Conservation (phyloP, 768 basidiomycete genomes). For the Tricholoma furcatifolium region DNA sequence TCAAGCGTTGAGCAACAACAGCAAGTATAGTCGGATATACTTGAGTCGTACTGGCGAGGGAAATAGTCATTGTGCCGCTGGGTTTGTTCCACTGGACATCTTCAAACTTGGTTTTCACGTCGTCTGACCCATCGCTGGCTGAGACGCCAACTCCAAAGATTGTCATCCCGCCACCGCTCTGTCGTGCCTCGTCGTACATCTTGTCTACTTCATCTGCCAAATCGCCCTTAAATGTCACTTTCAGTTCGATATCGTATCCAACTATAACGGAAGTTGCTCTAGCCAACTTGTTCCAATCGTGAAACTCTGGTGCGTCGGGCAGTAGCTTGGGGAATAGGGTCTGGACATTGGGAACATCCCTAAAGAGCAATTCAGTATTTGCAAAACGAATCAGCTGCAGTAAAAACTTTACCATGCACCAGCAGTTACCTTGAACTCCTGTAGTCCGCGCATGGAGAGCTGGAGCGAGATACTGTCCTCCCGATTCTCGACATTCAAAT, state of each 20-base stretch:
- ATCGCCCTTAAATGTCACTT: neutral
- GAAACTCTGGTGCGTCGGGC: slow-evolving; percentile 6
- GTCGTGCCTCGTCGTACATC: slow-evolving; percentile 4
- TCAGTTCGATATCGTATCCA: slow-evolving; percentile 10
- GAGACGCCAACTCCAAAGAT: too few species aligned
- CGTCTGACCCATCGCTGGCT: too few species aligned
- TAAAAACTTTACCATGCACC: slow-evolving; percentile 4
- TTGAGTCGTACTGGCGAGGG: slow-evolving; percentile 2
- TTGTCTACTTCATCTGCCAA: slow-evolving; percentile 1
- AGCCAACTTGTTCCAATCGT: slow-evolving; percentile 1
- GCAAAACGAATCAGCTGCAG: neutral
- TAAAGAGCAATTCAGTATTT: neutral
- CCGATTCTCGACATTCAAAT: neutral
- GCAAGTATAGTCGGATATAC: slow-evolving; percentile 7
- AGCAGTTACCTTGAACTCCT: slow-evolving; percentile 2
- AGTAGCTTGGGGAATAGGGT: slow-evolving; percentile 7
- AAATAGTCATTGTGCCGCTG: slow-evolving; percentile 1
- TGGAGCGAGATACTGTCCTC: neutral
- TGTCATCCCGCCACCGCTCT: too few species aligned
- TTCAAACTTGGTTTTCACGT: too few species aligned
- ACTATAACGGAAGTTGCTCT: slow-evolving; percentile 1
- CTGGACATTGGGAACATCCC: slow-evolving; percentile 7
- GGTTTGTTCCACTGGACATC: slow-evolving; percentile 1
- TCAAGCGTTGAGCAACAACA: slow-evolving; percentile 6
- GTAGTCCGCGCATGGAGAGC: slow-evolving; percentile 7